Conservation (phyloP, 441 rosid species). For the Gossypium davidsonii region DNA sequence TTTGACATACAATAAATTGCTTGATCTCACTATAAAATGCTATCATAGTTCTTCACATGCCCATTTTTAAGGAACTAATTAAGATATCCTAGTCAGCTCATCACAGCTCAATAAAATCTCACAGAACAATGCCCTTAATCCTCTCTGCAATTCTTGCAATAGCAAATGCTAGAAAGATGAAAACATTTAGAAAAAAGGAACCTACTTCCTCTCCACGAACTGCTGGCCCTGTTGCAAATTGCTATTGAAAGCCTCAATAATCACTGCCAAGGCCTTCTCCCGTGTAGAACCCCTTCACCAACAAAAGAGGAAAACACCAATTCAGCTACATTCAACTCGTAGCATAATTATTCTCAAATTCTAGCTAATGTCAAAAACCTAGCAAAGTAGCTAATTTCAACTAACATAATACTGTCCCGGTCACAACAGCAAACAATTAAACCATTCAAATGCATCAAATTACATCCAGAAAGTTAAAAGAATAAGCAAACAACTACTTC, state of each 20-base stretch:
- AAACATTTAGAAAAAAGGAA: not conserved
- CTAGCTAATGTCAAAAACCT: not conserved
- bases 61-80: not conserved
- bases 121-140: not conserved
- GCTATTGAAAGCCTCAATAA: slow-evolving; percentile 67
- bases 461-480: not conserved
- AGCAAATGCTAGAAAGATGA: not conserved
- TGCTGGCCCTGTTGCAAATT: slow-evolving; percentile 48
- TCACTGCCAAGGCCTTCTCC: slow-evolving; percentile 68
- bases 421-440: not conserved
- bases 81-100: not conserved
- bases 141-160: not conserved
- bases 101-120: not conserved
- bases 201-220: slow-evolving; percentile 80
- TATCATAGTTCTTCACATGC: not conserved
- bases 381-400: not conserved
- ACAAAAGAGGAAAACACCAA: slow-evolving; percentile 7
- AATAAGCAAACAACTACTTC: not conserved
- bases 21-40: not conserved
- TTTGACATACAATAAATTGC: not conserved
- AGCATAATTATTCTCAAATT: not conserved
- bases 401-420: not conserved
- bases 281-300: slow-evolving; percentile 72
- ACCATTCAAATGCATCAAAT: not conserved
- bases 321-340: slow-evolving; percentile 3